Percentiles rank a stretch among this genome's conserved stretches.
phyloP scores from a whole-genome alignment of 305 asterid genomes.

The Petunia hybrid region DNA sequence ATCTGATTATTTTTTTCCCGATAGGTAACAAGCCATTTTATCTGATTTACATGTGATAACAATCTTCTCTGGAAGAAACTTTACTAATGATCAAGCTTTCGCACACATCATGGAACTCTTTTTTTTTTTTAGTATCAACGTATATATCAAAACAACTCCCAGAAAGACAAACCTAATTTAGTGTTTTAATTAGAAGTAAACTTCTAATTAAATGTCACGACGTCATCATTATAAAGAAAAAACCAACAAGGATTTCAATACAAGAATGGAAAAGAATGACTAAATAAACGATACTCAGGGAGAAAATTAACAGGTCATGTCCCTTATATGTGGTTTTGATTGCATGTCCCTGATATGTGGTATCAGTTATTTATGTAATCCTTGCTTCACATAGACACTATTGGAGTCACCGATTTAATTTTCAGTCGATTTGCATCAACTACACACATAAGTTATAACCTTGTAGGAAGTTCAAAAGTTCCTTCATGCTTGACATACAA shows the following conservation, averaged over 20 bases:
- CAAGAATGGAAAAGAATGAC: neutral
- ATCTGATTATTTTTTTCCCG: neutral
- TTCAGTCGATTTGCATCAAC: neutral
- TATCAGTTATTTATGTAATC: neutral
- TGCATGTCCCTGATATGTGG: neutral
- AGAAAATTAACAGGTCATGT: neutral
- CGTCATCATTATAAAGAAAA: neutral
- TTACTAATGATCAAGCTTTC: neutral
- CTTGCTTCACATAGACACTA: neutral
- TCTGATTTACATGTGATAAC: neutral
- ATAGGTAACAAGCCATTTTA: neutral
- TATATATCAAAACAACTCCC: neutral
- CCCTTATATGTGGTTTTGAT: neutral
- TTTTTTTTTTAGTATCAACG: neutral
- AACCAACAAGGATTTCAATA: conserved; percentile 10
- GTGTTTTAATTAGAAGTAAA: conserved; percentile 1
- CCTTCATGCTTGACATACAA: conserved; percentile 6
- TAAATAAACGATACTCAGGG: neutral
- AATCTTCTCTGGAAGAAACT: neutral
- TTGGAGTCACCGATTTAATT: conserved; percentile 11
- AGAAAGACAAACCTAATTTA: conserved; percentile 11
- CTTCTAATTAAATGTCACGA: neutral
- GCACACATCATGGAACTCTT: neutral
- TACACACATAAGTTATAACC: neutral
- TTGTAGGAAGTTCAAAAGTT: neutral